A percentile compares a stretch with the other conserved stretches of the same genome.
These are phyloP conservation scores for Gracilariopsis chorda DNA, from an alignment of 23 red algal genomes.

Conservation along the genomic window DNA sequence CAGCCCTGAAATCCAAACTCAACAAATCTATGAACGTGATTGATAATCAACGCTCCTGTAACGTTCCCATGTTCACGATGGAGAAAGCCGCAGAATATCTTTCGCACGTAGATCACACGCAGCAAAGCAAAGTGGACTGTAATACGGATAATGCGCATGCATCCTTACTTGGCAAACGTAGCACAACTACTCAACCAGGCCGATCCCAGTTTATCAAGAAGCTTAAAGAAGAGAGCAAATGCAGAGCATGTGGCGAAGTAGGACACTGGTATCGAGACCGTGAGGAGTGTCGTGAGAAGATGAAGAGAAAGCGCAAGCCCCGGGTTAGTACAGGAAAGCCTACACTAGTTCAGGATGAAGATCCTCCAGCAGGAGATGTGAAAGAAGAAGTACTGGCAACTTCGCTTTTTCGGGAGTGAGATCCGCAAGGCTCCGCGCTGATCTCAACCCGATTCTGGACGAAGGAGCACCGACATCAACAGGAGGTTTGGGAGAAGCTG, in stretches of 20 bases:
- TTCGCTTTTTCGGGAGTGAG: not conserved
- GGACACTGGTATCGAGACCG: not conserved
- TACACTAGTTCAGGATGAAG: too few species aligned
- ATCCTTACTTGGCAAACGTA: not conserved
- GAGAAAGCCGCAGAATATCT: not conserved
- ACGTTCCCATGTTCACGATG: not conserved
- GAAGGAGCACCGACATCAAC: slow-evolving; percentile 44
- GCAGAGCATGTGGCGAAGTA: not conserved
- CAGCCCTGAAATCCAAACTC: too few species aligned
- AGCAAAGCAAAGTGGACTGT: too few species aligned
- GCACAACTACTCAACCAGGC: not conserved
- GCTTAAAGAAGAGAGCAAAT: not conserved
- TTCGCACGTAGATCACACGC: not conserved
- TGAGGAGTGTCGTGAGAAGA: not conserved
- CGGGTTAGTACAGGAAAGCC: too few species aligned
- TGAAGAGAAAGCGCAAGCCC: too few species aligned
- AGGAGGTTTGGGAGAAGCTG: not conserved
- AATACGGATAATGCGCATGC: not conserved
- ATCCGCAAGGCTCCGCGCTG: not conserved
- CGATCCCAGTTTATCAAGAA: not conserved
- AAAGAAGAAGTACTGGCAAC: too few species aligned
- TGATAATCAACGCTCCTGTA: not conserved
- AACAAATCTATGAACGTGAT: too few species aligned
- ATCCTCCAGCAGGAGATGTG: too few species aligned
- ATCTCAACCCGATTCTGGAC: slow-evolving; percentile 19